Percentiles rank a stretch among this genome's conserved stretches.
Evolutionary conservation across 495 filamentous ascomycete genomes (phyloP).

Genomic region (Podospora didyma): DNA sequence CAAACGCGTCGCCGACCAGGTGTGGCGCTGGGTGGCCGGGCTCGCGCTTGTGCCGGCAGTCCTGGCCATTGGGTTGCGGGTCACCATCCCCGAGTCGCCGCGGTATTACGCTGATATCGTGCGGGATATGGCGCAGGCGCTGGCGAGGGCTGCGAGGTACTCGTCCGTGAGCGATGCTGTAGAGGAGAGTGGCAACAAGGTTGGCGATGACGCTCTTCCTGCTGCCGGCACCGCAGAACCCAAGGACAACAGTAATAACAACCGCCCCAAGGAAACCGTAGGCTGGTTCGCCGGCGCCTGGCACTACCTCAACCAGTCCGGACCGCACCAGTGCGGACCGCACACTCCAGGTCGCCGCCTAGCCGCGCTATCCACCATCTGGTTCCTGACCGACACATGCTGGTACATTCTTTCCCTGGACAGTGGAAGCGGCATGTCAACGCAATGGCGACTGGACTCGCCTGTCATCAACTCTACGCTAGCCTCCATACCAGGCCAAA

Average conservation of each 20-base stretch:
- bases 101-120: conserved; percentile 63
- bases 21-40: conserved; percentile 66
- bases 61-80: conserved; percentile 59
- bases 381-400: conserved; percentile 51
- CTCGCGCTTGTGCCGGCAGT: conserved; percentile 60
- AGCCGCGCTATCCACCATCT: conserved; percentile 59
- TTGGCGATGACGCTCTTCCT: no score
- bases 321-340: no score
- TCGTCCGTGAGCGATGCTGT: no score
- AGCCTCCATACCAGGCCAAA: not conserved
- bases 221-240: no score
- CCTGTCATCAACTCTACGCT: not conserved
- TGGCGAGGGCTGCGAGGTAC: not conserved
- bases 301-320: conserved; percentile 5
- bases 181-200: no score
- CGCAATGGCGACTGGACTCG: conserved; percentile 1
- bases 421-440: conserved; percentile 37
- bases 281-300: conserved; percentile 28
- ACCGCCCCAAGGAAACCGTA: no score
- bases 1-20: conserved; percentile 47
- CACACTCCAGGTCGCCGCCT: conserved; percentile 30
- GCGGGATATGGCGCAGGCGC: conserved; percentile 16
- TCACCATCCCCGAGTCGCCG: conserved; percentile 67
- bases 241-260: no score
- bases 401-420: conserved; percentile 66